Percentiles rank a stretch among this genome's conserved stretches.
Evolutionary conservation across 2,329 filamentous ascomycete species (phyloP).

Genomic region (Eutypa lata): DNA sequence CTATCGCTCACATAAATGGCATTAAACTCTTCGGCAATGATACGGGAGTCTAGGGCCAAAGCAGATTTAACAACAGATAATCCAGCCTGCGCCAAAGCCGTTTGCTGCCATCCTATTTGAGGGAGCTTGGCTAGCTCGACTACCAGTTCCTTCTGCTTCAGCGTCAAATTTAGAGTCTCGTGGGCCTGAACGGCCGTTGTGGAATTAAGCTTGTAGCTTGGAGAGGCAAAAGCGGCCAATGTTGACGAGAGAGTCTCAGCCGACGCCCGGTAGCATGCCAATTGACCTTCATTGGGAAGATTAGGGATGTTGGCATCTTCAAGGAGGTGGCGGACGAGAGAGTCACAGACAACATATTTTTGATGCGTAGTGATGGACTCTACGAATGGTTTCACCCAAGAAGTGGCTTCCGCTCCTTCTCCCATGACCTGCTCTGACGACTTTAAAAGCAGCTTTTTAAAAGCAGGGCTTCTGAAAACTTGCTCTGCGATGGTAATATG

Average conservation of each 20-base stretch:
- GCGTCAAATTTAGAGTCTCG: slow-evolving; percentile 62
- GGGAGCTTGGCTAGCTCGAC: slow-evolving; percentile 48
- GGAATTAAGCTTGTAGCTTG: slow-evolving; percentile 40
- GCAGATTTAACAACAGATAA: slow-evolving; percentile 65
- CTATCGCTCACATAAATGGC: slow-evolving; percentile 56
- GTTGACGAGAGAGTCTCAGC: slow-evolving; percentile 58
- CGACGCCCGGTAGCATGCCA: slow-evolving; percentile 62
- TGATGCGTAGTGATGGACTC: slow-evolving; percentile 73
- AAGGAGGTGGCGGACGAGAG: slow-evolving; percentile 74
- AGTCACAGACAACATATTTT: slow-evolving; percentile 74
- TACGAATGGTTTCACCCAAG: slow-evolving; percentile 77
- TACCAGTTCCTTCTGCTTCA: slow-evolving; percentile 61
- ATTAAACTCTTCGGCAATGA: slow-evolving; percentile 65
- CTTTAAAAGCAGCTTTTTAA: slow-evolving; percentile 59
- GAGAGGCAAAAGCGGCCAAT: slow-evolving; percentile 52
- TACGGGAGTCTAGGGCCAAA: slow-evolving; percentile 68
- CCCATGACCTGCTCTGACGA: slow-evolving; percentile 55
- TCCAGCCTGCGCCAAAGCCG: slow-evolving; percentile 52
- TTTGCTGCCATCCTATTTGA: slow-evolving; percentile 42
- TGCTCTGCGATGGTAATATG: slow-evolving; percentile 80
- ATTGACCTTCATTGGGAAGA: slow-evolving; percentile 55
- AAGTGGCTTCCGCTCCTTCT: slow-evolving; percentile 62
- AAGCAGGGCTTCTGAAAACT: slow-evolving; percentile 70
- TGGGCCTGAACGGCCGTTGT: slow-evolving; percentile 62
- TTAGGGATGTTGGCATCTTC: slow-evolving; percentile 52